Conservation (phyloP, 129 eudicot species). For the Saussurea involucrata region DNA sequence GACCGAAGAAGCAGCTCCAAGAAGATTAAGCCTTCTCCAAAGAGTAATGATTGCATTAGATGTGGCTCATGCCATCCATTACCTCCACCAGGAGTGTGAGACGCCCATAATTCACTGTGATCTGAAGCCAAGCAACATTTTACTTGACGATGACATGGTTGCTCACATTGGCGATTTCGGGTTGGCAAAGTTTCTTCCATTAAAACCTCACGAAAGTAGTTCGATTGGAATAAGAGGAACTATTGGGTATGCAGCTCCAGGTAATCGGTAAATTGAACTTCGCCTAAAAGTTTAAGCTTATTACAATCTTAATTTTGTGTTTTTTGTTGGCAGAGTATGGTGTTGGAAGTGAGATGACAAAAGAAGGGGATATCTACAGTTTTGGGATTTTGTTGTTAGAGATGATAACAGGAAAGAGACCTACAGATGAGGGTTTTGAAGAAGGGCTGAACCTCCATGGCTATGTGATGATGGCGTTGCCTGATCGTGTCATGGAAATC, state of each 20-base stretch:
- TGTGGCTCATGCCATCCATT: constrained; percentile 32
- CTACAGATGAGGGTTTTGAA: background rate
- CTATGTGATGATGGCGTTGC: background rate
- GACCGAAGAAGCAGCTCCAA: background rate
- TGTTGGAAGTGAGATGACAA: too few species aligned
- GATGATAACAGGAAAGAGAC: background rate
- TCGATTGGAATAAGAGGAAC: constrained; percentile 34
- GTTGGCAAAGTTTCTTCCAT: constrained; percentile 20
- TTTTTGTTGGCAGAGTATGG: too few species aligned
- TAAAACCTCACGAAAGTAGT: background rate
- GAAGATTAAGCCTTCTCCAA: background rate
- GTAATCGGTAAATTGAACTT: background rate
- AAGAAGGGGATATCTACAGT: too few species aligned
- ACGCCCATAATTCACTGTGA: constrained; percentile 35
- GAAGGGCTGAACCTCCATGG: background rate
- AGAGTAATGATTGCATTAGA: constrained; percentile 15
- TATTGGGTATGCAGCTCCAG: constrained; percentile 38
- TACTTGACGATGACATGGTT: constrained; percentile 28
- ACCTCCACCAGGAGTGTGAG: constrained; percentile 24
- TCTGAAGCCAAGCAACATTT: constrained; percentile 35
- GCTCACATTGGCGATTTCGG: constrained; percentile 44
- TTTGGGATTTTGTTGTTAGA: background rate
- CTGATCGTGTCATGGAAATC: background rate
- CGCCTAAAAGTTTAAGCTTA: too few species aligned
- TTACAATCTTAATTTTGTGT: too few species aligned